These are phyloP conservation scores for Cryptococcus floricola DNA, from an alignment of 1,284 basidiomycete species.

Conservation along the genomic window DNA sequence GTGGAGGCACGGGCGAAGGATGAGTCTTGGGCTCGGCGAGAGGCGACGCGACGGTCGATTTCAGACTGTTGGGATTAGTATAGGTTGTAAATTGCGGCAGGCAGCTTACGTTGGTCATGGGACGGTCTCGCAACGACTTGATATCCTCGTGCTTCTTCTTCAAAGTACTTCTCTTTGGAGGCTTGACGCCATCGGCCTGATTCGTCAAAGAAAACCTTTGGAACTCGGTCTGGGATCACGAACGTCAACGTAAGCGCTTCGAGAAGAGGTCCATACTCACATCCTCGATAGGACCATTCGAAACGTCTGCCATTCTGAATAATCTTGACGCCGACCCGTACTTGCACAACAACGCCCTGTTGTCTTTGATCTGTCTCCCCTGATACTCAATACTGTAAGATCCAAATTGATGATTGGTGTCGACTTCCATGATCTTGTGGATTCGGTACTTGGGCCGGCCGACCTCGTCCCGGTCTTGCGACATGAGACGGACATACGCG, in stretches of 20 bases:
- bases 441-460: conserved; percentile 70
- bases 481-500: conserved; percentile 73
- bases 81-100: conserved; percentile 1
- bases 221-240: conserved; percentile 62
- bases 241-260: not conserved
- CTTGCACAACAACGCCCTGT: conserved; percentile 63
- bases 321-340: conserved; percentile 61
- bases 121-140: conserved; percentile 57
- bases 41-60: conserved; percentile 64
- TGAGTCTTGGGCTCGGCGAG: conserved; percentile 20
- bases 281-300: conserved; percentile 61
- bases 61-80: conserved; percentile 53
- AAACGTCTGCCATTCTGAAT: conserved; percentile 75
- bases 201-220: conserved; percentile 57
- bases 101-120: conserved; percentile 66
- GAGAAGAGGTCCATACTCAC: conserved; percentile 50
- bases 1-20: conserved; percentile 30
- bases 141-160: conserved; percentile 65
- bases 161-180: conserved; percentile 63
- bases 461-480: conserved; percentile 56
- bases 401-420: conserved; percentile 21
- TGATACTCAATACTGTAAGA: conserved; percentile 71
- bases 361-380: conserved; percentile 49
- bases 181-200: conserved; percentile 58
- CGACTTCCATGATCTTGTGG: conserved; percentile 61